phyloP scores from a whole-genome alignment of 768 basidiomycete genomes.

The Pleurotus citrinopileatus region DNA sequence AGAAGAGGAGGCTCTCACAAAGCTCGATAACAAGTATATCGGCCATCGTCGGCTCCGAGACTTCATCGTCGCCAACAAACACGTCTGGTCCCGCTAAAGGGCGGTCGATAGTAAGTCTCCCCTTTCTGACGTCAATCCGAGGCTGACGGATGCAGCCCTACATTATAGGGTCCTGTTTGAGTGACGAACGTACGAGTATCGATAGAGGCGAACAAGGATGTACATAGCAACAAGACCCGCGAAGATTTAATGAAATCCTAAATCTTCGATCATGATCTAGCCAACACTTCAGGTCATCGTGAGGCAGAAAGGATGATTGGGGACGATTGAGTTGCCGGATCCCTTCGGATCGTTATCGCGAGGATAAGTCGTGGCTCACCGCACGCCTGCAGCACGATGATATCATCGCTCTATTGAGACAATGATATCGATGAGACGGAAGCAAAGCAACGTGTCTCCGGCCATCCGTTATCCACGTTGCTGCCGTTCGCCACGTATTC shows the following conservation, averaged over 20 bases:
- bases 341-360: not conserved
- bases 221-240: not conserved
- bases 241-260: not conserved
- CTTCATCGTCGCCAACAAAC: constrained; percentile 21
- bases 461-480: no score
- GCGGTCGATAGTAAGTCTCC: no score
- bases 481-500: no score
- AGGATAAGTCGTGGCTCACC: not conserved
- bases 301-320: not conserved
- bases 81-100: constrained; percentile 15
- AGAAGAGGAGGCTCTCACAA: constrained; percentile 20
- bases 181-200: no score
- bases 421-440: no score
- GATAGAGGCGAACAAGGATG: not conserved
- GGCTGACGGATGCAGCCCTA: no score
- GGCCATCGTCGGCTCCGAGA: constrained; percentile 21
- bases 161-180: no score
- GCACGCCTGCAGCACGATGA: not conserved
- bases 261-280: not conserved
- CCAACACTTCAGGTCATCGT: not conserved
- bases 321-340: constrained; percentile 5
- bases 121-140: no score
- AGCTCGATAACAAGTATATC: constrained; percentile 18
- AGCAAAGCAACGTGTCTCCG: no score
- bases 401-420: no score